These are phyloP conservation scores for Cyberlindnera subsufficiens DNA, from an alignment of 805 yeast species.

Conservation along the genomic window DNA sequence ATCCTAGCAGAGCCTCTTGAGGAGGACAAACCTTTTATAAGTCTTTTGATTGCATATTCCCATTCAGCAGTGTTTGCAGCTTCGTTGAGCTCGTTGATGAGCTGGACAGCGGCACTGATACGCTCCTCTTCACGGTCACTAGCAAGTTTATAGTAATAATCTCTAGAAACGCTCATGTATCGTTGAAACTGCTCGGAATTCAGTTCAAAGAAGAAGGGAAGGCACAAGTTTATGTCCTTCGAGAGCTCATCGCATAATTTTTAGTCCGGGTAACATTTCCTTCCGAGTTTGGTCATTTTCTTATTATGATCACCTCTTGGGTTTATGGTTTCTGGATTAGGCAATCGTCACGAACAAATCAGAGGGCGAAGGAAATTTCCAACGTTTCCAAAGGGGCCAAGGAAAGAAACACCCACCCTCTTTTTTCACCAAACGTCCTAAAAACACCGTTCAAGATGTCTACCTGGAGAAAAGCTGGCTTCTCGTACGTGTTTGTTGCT, in stretches of 20 bases:
- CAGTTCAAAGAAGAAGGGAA: neutral
- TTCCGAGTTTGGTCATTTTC: neutral
- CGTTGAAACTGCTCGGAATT: neutral
- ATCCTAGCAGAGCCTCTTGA: constrained; percentile 78
- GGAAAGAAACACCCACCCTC: neutral
- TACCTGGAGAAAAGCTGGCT: constrained; percentile 62
- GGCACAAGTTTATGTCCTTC: neutral
- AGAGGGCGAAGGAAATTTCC: neutral
- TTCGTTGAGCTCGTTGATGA: constrained; percentile 53
- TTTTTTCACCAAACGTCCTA: neutral
- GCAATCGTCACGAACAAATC: constrained; percentile 11
- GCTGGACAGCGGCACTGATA: constrained; percentile 58
- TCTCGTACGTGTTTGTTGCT: constrained; percentile 38
- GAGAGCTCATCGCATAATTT: constrained; percentile 4
- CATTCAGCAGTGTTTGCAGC: constrained; percentile 51
- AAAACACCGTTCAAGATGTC: constrained; percentile 33
- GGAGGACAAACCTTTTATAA: constrained; percentile 77
- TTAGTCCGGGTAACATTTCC: neutral
- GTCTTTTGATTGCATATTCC: constrained; percentile 74
- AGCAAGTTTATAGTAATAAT: constrained; percentile 70
- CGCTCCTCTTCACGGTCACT: constrained; percentile 74
- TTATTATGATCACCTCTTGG: neutral
- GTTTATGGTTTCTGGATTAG: constrained; percentile 6
- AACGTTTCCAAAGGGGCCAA: neutral
- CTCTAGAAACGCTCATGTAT: constrained; percentile 55